Percentiles rank a stretch among this genome's conserved stretches.
These are phyloP conservation scores for Tulasnella sp. DNA, from an alignment of 768 basidiomycete species.

Conservation along the genomic window DNA sequence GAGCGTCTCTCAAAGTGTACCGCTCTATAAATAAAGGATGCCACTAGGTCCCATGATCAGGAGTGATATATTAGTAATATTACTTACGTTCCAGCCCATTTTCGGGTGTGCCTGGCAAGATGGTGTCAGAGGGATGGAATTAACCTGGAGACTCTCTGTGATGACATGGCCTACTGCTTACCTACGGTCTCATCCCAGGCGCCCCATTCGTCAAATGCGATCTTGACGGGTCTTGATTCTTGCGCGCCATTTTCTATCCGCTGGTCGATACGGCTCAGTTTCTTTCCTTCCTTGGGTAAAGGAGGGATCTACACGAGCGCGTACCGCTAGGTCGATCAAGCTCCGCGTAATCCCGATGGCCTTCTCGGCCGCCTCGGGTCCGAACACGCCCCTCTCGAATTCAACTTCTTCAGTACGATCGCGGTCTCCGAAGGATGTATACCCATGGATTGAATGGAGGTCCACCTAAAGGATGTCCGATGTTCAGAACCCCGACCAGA, in stretches of 20 bases:
- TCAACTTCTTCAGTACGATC: conserved; percentile 1
- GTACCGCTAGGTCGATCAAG: conserved; percentile 40
- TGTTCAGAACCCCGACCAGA: too few relatives aligned
- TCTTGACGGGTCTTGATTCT: conserved; percentile 24
- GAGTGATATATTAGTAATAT: not conserved
- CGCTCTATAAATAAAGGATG: conserved; percentile 27
- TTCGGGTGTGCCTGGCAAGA: not conserved
- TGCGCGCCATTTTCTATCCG: conserved; percentile 21
- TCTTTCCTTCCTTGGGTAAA: too few relatives aligned
- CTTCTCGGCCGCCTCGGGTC: conserved; percentile 39
- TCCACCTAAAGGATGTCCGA: conserved; percentile 2
- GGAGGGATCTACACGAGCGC: not conserved
- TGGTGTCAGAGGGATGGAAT: not conserved
- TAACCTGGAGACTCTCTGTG: too few relatives aligned
- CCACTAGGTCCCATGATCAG: not conserved
- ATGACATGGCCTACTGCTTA: too few relatives aligned
- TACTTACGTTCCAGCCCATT: conserved; percentile 3
- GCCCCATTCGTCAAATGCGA: conserved; percentile 47
- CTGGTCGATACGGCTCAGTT: not conserved
- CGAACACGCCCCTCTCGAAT: conserved; percentile 5
- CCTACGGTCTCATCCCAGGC: conserved; percentile 33
- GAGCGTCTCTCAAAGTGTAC: conserved; percentile 44
- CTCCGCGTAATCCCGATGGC: conserved; percentile 41
- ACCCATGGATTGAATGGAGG: conserved; percentile 2
- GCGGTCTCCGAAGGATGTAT: conserved; percentile 8